Conservation (phyloP, 2,329 filamentous ascomycete species). For the Microsporum ferrugineum region DNA sequence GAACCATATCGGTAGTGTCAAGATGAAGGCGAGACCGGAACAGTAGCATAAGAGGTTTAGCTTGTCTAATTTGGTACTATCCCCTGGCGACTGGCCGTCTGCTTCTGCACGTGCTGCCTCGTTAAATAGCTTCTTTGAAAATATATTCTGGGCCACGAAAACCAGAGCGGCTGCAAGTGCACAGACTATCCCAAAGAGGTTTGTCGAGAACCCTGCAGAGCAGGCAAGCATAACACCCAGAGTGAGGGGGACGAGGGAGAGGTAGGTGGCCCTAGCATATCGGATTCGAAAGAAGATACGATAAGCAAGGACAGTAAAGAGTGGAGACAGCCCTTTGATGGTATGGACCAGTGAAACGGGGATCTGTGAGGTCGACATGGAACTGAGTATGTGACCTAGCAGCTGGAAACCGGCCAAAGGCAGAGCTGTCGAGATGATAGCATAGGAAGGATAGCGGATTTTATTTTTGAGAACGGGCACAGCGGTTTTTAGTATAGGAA, state of each 20-base stretch:
- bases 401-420: constrained; percentile 89
- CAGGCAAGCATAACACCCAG: constrained; percentile 93
- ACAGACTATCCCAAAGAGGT: constrained; percentile 80
- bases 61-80: constrained; percentile 75
- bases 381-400: constrained; percentile 83
- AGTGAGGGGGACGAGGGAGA: constrained; percentile 82
- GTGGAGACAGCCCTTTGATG: constrained; percentile 90
- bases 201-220: constrained; percentile 78
- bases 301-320: constrained; percentile 92
- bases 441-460: constrained; percentile 66
- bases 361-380: constrained; percentile 85
- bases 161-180: constrained; percentile 83
- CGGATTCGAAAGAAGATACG: constrained; percentile 76
- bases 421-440: constrained; percentile 77
- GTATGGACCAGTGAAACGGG: constrained; percentile 96
- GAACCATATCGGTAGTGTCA: constrained; percentile 86
- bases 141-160: constrained; percentile 97
- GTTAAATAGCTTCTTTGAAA: constrained; percentile 96
- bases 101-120: constrained; percentile 76
- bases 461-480: constrained; percentile 74
- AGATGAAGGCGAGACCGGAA: constrained; percentile 79
- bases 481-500: constrained; percentile 56
- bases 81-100: constrained; percentile 50
- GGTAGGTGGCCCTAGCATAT: constrained; percentile 77
- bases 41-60: constrained; percentile 94